Conservation (phyloP, 1,139 yeast species). For the Debaryomyces subglobosus region DNA sequence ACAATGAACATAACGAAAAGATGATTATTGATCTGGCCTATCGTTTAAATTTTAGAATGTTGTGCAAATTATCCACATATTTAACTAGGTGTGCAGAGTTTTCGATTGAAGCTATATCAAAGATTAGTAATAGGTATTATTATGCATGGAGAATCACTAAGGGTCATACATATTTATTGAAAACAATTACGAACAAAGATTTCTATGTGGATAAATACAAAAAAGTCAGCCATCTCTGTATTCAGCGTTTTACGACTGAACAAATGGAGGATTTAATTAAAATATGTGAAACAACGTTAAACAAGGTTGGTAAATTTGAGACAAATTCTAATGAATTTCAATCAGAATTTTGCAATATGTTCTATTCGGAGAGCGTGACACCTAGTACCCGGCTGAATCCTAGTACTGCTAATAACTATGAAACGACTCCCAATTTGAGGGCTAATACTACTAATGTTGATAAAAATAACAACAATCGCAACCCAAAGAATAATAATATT, state of each 20-base stretch:
- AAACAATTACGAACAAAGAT: conserved; percentile 29
- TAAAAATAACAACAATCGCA: not conserved
- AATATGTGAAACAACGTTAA: conserved; percentile 30
- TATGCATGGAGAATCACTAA: conserved; percentile 56
- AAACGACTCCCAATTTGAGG: not conserved
- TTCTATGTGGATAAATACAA: conserved; percentile 32
- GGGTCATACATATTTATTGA: conserved; percentile 39
- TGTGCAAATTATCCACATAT: conserved; percentile 34
- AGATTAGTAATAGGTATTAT: conserved; percentile 47
- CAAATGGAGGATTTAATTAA: conserved; percentile 33
- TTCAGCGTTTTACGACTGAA: conserved; percentile 19
- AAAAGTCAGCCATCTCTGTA: conserved; percentile 13
- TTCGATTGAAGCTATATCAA: conserved; percentile 37
- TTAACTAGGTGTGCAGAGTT: conserved; percentile 41
- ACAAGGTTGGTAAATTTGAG: conserved; percentile 21
- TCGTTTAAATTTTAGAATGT: conserved; percentile 22
- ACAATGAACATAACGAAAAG: conserved; percentile 22
- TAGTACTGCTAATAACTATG: not conserved
- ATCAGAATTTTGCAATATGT: not conserved
- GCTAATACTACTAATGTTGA: not conserved
- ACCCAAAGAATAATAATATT: not conserved
- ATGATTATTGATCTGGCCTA: conserved; percentile 22
- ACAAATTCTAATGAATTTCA: conserved; percentile 16
- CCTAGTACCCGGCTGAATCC: not conserved
- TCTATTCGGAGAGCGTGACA: not conserved